Conservation (phyloP, 495 filamentous ascomycete species). For the Penicillium longicatenatum region DNA sequence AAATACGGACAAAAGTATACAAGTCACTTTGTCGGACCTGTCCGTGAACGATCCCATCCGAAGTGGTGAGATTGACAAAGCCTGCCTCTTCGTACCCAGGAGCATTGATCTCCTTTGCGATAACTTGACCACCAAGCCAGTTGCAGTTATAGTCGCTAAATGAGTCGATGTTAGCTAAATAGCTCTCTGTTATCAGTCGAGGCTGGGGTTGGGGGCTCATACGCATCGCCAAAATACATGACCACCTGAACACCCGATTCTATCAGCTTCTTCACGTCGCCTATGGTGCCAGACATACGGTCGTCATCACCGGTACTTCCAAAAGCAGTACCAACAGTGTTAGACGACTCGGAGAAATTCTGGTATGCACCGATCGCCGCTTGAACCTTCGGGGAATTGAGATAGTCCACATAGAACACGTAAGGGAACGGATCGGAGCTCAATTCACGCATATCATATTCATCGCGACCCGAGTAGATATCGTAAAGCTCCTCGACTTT, state of each 20-base stretch:
- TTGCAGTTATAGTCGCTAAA: slow-evolving; percentile 62
- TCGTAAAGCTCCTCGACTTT: slow-evolving; percentile 58
- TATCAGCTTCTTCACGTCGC: slow-evolving; percentile 52
- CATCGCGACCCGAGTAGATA: slow-evolving; percentile 52
- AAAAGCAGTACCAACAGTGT: slow-evolving; percentile 53
- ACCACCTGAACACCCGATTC: slow-evolving; percentile 52
- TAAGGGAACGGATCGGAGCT: slow-evolving; percentile 62
- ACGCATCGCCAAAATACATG: slow-evolving; percentile 62
- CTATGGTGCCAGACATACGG: slow-evolving; percentile 51
- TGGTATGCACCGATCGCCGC: slow-evolving; percentile 59
- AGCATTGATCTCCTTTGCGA: slow-evolving; percentile 47
- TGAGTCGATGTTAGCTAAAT: background rate
- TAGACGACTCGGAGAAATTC: slow-evolving; percentile 54
- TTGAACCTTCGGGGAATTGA: slow-evolving; percentile 58
- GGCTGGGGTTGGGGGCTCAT: slow-evolving; percentile 1
- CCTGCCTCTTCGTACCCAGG: slow-evolving; percentile 52
- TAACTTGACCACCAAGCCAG: slow-evolving; percentile 58
- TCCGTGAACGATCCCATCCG: slow-evolving; percentile 61
- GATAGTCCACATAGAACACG: slow-evolving; percentile 57
- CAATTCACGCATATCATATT: slow-evolving; percentile 63
- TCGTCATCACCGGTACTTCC: slow-evolving; percentile 58
- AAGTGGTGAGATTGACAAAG: slow-evolving; percentile 55
- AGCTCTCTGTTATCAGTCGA: background rate
- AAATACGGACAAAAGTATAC: slow-evolving; percentile 70
- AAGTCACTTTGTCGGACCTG: slow-evolving; percentile 67